Evolutionary conservation across 2,329 filamentous ascomycete genomes (phyloP).

Genomic region (Penicillium crustosum): DNA sequence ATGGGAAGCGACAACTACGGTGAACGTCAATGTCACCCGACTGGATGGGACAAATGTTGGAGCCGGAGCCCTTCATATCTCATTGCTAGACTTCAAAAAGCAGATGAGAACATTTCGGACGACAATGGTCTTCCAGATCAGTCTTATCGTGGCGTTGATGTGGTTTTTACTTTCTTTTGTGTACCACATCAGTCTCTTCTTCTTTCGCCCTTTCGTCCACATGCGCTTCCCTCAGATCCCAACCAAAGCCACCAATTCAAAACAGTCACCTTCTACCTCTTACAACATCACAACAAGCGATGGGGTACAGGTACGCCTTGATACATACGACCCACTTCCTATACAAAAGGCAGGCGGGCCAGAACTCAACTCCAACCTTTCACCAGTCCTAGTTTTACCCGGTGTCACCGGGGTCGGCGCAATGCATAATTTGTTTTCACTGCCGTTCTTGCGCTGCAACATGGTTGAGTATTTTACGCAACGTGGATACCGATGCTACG

Average conservation of each 20-base stretch:
- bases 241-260: neutral
- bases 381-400: constrained; percentile 2
- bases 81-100: constrained; percentile 7
- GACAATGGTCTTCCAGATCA: neutral
- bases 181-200: constrained; percentile 9
- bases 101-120: constrained; percentile 13
- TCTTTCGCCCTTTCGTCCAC: constrained; percentile 12
- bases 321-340: neutral
- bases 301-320: neutral
- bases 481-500: constrained; percentile 8
- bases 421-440: neutral
- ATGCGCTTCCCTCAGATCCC: neutral
- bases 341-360: neutral
- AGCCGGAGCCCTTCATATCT: too few species aligned
- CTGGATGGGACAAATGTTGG: constrained; percentile 2
- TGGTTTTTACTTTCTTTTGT: constrained; percentile 13
- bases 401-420: neutral
- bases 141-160: constrained; percentile 2
- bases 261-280: neutral
- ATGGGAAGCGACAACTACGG: constrained; percentile 18
- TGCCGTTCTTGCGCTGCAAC: constrained; percentile 7
- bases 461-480: constrained; percentile 10
- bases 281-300: neutral
- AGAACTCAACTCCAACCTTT: neutral
- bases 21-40: constrained; percentile 12